phyloP scores from a whole-genome alignment of 2,329 filamentous ascomycete species.

The Botrytis paeoniae region DNA sequence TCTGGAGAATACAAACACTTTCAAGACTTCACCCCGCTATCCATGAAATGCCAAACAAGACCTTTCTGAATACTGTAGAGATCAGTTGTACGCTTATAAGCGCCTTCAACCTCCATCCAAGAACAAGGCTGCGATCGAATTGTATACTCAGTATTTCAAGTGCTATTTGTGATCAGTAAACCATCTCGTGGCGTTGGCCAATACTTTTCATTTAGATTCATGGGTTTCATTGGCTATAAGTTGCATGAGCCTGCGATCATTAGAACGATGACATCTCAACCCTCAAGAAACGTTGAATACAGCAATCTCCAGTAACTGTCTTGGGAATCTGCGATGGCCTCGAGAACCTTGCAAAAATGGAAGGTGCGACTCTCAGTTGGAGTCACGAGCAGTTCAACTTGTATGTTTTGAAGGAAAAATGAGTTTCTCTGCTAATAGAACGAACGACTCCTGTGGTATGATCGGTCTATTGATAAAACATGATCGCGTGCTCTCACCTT shows the following conservation, averaged over 20 bases:
- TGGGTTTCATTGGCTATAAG: neutral
- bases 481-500: neutral
- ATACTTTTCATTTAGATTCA: neutral
- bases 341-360: neutral
- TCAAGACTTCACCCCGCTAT: neutral
- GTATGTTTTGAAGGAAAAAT: neutral
- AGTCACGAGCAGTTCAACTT: neutral
- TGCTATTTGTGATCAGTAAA: neutral
- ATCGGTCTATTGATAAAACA: neutral
- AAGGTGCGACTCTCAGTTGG: neutral
- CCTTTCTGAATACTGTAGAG: neutral
- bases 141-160: neutral
- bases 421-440: neutral
- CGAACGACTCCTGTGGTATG: neutral
- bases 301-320: neutral
- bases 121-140: neutral
- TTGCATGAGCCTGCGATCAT: neutral
- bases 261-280: neutral
- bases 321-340: neutral
- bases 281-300: neutral
- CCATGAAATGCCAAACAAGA: neutral
- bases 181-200: neutral
- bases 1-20: neutral
- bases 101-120: neutral
- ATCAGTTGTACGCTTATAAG: neutral